A percentile compares a stretch with the other conserved stretches of the same genome.
These are phyloP conservation scores for Curvularia sp. DNA, from an alignment of 2,329 filamentous ascomycete species.

Conservation along the genomic window DNA sequence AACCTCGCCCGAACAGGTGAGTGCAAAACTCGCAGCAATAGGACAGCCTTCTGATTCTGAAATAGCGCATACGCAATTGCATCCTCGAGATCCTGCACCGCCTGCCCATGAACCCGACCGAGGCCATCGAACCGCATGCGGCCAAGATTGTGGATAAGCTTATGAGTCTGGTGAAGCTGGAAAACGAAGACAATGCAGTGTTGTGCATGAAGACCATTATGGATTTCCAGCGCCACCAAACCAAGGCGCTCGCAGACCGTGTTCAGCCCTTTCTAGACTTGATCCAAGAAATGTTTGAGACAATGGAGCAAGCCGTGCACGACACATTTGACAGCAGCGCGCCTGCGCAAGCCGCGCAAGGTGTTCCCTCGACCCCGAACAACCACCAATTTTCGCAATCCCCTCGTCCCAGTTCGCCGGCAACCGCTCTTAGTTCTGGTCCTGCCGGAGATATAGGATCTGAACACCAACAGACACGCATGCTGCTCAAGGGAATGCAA, in stretches of 20 bases:
- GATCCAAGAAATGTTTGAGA: constrained; percentile 94
- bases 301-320: constrained; percentile 91
- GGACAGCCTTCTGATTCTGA: constrained; percentile 20
- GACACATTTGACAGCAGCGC: constrained; percentile 89
- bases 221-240: constrained; percentile 92
- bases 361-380: constrained; percentile 69
- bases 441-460: constrained; percentile 74
- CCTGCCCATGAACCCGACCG: constrained; percentile 75
- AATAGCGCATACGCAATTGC: constrained; percentile 85
- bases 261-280: constrained; percentile 90
- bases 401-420: constrained; percentile 87
- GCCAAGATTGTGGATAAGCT: constrained; percentile 88
- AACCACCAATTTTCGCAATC: constrained; percentile 78
- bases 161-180: constrained; percentile 84
- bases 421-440: constrained; percentile 79
- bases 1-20: constrained; percentile 85
- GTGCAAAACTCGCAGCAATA: constrained; percentile 33
- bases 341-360: constrained; percentile 58
- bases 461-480: constrained; percentile 82
- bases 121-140: constrained; percentile 87
- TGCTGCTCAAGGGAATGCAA: constrained; percentile 91
- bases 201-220: constrained; percentile 98
- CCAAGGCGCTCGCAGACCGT: constrained; percentile 78
- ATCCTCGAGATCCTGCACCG: constrained; percentile 94
- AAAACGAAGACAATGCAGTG: constrained; percentile 99